A percentile compares a stretch with the other conserved stretches of the same genome.
Evolutionary conservation across 441 rosid species (phyloP).

Genomic region (Croton setiger): DNA sequence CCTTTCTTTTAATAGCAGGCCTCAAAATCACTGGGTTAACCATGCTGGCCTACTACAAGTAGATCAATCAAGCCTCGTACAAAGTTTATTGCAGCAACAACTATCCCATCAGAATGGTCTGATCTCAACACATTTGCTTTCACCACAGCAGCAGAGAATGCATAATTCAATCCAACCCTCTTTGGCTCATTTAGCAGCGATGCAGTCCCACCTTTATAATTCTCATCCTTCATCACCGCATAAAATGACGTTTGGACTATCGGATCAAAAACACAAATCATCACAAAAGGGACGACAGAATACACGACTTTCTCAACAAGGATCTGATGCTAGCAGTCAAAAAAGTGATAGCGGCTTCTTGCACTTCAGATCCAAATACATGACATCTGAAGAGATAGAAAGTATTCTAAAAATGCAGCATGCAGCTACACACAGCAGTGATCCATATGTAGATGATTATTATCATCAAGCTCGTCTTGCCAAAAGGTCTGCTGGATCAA

Average conservation of each 20-base stretch:
- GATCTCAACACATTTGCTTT: conserved; percentile 45
- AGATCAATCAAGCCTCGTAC: conserved; percentile 59
- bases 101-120: conserved; percentile 62
- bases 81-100: conserved; percentile 59
- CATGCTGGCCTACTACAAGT: conserved; percentile 62
- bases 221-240: conserved; percentile 54
- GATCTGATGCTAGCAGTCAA: conserved; percentile 66
- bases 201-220: conserved; percentile 62
- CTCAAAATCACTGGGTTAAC: conserved; percentile 74
- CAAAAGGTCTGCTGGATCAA: conserved; percentile 59
- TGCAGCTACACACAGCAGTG: conserved; percentile 70
- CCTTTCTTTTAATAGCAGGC: conserved; percentile 54
- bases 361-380: conserved; percentile 83
- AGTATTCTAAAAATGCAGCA: conserved; percentile 95
- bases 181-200: conserved; percentile 62
- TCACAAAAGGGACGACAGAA: conserved; percentile 57
- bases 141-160: conserved; percentile 51
- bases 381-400: conserved; percentile 95
- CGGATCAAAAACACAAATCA: conserved; percentile 62
- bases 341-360: conserved; percentile 64
- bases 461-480: conserved; percentile 93
- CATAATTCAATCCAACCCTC: conserved; percentile 60
- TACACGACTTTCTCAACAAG: conserved; percentile 60
- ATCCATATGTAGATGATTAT: conserved; percentile 85
- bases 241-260: conserved; percentile 41